A percentile compares a stretch with the other conserved stretches of the same genome.
phyloP scores from a whole-genome alignment of 179 eudicot species.

The Beta macrorhiza region DNA sequence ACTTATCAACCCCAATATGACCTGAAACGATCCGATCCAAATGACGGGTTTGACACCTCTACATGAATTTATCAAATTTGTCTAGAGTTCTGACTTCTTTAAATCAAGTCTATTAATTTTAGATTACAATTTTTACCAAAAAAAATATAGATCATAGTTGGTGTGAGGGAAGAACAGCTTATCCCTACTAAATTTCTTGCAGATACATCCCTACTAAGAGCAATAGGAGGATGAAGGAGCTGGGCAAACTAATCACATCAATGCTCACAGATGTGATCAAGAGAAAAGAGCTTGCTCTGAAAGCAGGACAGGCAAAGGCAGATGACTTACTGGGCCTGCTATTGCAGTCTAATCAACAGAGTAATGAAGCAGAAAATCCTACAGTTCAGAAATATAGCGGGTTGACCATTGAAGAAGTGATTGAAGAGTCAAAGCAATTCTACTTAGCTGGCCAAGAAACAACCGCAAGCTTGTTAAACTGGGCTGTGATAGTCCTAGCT shows the following conservation, averaged over 20 bases:
- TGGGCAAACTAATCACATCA: conserved; percentile 47
- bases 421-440: conserved; percentile 52
- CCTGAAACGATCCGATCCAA: neutral
- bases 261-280: conserved; percentile 38
- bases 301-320: conserved; percentile 27
- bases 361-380: conserved; percentile 3
- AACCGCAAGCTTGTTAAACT: conserved; percentile 50
- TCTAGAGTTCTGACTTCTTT: neutral
- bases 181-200: neutral
- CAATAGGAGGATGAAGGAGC: conserved; percentile 39
- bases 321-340: conserved; percentile 48
- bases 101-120: neutral
- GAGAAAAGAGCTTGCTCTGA: conserved; percentile 34
- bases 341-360: conserved; percentile 36
- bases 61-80: too few relatives aligned
- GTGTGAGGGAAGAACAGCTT: neutral
- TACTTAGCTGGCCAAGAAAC: conserved; percentile 59
- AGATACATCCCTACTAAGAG: conserved; percentile 51
- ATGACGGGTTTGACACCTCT: neutral
- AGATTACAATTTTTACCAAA: neutral
- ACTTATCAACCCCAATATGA: too few relatives aligned
- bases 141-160: neutral
- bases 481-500: conserved; percentile 44
- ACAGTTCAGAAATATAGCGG: conserved; percentile 10
- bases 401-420: conserved; percentile 47